These are phyloP conservation scores for Phytophthora ramorum DNA, from an alignment of 352 stramenopile genomes.

Conservation along the genomic window DNA sequence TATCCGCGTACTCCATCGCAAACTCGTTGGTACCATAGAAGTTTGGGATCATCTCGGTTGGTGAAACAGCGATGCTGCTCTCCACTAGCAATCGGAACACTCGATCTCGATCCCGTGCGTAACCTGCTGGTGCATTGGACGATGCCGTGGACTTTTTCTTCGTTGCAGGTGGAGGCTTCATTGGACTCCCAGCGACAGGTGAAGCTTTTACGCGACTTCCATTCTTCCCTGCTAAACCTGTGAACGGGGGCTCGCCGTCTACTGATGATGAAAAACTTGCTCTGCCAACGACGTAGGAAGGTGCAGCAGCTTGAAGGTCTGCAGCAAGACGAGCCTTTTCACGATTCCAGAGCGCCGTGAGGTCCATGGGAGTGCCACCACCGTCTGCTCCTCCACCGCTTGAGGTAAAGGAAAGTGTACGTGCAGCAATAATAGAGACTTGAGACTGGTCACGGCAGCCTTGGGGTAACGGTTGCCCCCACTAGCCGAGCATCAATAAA, in stretches of 20 bases:
- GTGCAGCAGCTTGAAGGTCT: constrained; percentile 6
- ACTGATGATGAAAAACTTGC: constrained; percentile 6
- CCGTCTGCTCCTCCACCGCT: neutral
- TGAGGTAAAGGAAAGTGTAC: neutral
- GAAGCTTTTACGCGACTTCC: constrained; percentile 7
- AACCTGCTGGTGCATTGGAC: neutral
- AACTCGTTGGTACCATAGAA: constrained; percentile 63
- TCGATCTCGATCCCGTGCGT: constrained; percentile 16
- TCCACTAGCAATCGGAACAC: constrained; percentile 50
- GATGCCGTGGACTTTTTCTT: constrained; percentile 21
- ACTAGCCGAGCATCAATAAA: neutral
- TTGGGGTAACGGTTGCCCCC: neutral
- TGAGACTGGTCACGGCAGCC: neutral
- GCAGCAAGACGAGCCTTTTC: constrained; percentile 53
- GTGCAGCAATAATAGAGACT: neutral
- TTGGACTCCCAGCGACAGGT: neutral
- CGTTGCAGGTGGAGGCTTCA: neutral
- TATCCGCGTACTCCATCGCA: constrained; percentile 67
- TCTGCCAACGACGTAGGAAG: constrained; percentile 4
- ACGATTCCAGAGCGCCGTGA: constrained; percentile 57
- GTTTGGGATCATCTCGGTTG: constrained; percentile 6
- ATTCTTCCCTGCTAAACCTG: neutral
- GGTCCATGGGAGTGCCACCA: constrained; percentile 59
- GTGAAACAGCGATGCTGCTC: constrained; percentile 34
- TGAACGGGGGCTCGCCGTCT: neutral